Percentiles rank a stretch among this genome's conserved stretches.
Evolutionary conservation across 2,329 filamentous ascomycete genomes (phyloP).

Genomic region (Aspergillus aculeatus): DNA sequence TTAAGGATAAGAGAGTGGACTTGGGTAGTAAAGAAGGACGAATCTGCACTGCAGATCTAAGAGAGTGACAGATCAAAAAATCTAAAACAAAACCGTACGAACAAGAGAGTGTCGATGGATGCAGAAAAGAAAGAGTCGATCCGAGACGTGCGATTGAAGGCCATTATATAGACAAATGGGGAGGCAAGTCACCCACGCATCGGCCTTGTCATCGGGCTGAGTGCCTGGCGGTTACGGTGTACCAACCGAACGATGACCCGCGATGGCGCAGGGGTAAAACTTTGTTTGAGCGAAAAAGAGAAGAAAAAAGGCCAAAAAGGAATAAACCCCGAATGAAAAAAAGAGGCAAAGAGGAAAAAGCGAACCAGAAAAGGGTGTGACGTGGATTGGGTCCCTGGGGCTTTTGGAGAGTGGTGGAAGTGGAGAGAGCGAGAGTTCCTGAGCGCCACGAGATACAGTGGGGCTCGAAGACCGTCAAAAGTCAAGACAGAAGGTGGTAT

Average conservation of each 20-base stretch:
- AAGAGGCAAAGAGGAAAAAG: slow-evolving; percentile 5
- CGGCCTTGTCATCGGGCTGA: not conserved
- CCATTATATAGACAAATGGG: not conserved
- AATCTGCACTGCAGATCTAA: slow-evolving; percentile 26
- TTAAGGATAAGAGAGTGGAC: not conserved
- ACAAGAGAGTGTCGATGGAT: slow-evolving; percentile 14
- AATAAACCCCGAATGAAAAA: not conserved
- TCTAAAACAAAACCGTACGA: slow-evolving; percentile 13
- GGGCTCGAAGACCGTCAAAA: not conserved
- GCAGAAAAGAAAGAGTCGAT: slow-evolving; percentile 15
- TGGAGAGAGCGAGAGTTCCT: not conserved
- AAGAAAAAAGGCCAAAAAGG: not conserved
- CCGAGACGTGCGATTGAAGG: not conserved
- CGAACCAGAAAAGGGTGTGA: slow-evolving; percentile 8
- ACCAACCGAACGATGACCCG: not conserved
- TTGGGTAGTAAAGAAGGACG: not conserved
- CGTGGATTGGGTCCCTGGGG: not conserved
- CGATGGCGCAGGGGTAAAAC: slow-evolving; percentile 1
- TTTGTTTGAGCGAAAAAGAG: not conserved
- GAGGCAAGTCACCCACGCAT: slow-evolving; percentile 3
- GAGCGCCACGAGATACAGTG: not conserved
- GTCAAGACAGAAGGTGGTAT: too few species aligned
- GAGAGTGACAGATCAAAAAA: slow-evolving; percentile 19
- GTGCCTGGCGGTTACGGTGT: not conserved
- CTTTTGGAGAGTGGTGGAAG: not conserved